These are phyloP conservation scores for Pythium graminicola DNA, from an alignment of 352 stramenopile species.

Conservation along the genomic window DNA sequence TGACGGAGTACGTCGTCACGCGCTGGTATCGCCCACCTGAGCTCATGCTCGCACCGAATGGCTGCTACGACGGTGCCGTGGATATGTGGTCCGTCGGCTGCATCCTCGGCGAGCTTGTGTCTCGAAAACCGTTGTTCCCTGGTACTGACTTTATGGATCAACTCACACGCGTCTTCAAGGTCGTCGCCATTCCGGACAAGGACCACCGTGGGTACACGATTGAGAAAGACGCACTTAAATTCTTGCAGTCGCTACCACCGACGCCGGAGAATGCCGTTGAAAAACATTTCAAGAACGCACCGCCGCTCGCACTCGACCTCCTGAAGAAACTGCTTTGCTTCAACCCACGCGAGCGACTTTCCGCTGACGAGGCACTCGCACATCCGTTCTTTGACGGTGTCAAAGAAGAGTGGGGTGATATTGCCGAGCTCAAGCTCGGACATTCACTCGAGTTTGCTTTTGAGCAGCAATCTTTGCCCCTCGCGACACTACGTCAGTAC, in stretches of 20 bases:
- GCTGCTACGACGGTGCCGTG: slow-evolving; percentile 95
- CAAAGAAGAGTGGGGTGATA: slow-evolving; percentile 83
- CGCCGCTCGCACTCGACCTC: slow-evolving; percentile 66
- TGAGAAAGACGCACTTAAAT: slow-evolving; percentile 77
- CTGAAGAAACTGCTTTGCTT: slow-evolving; percentile 87
- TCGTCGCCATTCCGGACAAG: slow-evolving; percentile 85
- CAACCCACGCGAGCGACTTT: slow-evolving; percentile 85
- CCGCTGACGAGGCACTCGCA: slow-evolving; percentile 87
- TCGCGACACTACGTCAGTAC: slow-evolving; percentile 63
- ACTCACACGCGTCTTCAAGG: slow-evolving; percentile 93
- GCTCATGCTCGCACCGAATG: slow-evolving; percentile 93
- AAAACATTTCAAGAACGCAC: slow-evolving; percentile 66
- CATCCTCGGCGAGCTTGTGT: slow-evolving; percentile 91
- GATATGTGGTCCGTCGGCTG: slow-evolving; percentile 94
- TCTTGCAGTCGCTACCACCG: slow-evolving; percentile 82
- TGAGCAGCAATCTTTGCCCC: slow-evolving; percentile 62
- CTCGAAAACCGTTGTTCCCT: slow-evolving; percentile 88
- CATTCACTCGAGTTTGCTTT: slow-evolving; percentile 84
- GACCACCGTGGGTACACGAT: slow-evolving; percentile 91
- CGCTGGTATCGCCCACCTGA: slow-evolving; percentile 91
- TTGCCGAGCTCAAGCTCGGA: slow-evolving; percentile 41
- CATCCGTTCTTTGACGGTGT: slow-evolving; percentile 89
- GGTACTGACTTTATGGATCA: slow-evolving; percentile 99
- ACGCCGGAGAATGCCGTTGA: slow-evolving; percentile 60
- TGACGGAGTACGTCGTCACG: slow-evolving; percentile 92